Evolutionary conservation across 257 asterid genomes (phyloP).

Genomic region (Phtheirospermum japonicum): DNA sequence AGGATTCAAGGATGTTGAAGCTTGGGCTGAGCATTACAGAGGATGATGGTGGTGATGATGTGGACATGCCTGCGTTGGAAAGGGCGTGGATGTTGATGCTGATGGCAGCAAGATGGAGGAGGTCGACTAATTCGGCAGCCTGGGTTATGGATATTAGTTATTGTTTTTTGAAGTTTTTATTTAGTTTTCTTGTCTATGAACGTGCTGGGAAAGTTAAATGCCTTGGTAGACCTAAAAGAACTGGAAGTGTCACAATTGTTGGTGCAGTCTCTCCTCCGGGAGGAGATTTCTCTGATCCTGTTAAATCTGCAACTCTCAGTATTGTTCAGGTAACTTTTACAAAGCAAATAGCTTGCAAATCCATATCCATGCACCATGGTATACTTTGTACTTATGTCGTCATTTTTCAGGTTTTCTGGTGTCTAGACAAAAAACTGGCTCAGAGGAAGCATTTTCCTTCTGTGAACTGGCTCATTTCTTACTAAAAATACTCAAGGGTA

Average conservation of each 20-base stretch:
- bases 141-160: too few relatives aligned
- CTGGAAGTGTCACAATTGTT: slow-evolving; percentile 97
- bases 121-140: too few relatives aligned
- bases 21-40: too few relatives aligned
- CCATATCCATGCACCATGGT: slow-evolving; percentile 16
- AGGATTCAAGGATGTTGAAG: too few relatives aligned
- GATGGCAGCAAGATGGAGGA: too few relatives aligned
- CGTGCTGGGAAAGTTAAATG: slow-evolving; percentile 99
- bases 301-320: slow-evolving; percentile 97
- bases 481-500: slow-evolving; percentile 96
- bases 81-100: too few relatives aligned
- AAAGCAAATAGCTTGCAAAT: slow-evolving; percentile 19
- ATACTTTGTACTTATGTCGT: slow-evolving; percentile 24
- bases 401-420: slow-evolving; percentile 89
- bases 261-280: slow-evolving; percentile 99
- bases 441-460: slow-evolving; percentile 98
- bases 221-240: slow-evolving; percentile 98
- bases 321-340: slow-evolving; percentile 70
- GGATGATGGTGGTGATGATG: too few relatives aligned
- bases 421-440: slow-evolving; percentile 96
- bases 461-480: slow-evolving; percentile 98
- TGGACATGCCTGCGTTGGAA: too few relatives aligned
- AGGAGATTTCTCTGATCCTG: slow-evolving; percentile 99
- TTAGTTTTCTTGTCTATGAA: too few relatives aligned
- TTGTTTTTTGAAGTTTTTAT: too few relatives aligned